A percentile compares a stretch with the other conserved stretches of the same genome.
These are phyloP conservation scores for Zoysia matrella DNA, from an alignment of 202 grass and related monocot species.

Conservation along the genomic window DNA sequence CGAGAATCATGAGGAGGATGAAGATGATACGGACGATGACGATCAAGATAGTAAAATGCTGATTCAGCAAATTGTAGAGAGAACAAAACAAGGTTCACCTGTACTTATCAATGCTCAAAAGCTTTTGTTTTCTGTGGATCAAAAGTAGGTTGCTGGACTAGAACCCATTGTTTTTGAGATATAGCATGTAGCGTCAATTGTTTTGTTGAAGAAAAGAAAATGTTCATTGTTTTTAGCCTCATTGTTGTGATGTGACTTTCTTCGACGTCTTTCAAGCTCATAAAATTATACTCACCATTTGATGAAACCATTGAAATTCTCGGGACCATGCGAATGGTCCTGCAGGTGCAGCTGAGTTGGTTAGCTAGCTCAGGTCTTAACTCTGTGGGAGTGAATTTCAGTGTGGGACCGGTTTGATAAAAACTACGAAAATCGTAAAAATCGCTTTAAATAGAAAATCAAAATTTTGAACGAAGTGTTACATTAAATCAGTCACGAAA, in stretches of 20 bases:
- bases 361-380: too few species aligned
- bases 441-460: too few species aligned
- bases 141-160: constrained; percentile 47
- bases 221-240: constrained; percentile 18
- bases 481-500: too few species aligned
- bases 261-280: too few species aligned
- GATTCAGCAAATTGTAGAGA: constrained; percentile 90
- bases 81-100: constrained; percentile 86
- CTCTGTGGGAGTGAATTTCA: too few species aligned
- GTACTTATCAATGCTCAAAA: constrained; percentile 83
- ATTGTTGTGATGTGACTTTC: not conserved
- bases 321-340: too few species aligned
- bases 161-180: constrained; percentile 40
- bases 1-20: constrained; percentile 28
- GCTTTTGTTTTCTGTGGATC: constrained; percentile 82
- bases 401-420: too few species aligned
- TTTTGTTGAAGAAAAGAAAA: constrained; percentile 17
- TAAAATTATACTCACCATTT: too few species aligned
- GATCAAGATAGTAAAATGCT: constrained; percentile 59
- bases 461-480: too few species aligned
- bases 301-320: too few species aligned
- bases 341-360: too few species aligned
- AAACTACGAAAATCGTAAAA: too few species aligned
- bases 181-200: constrained; percentile 35
- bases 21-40: constrained; percentile 31